Evolutionary conservation across 2,329 filamentous ascomycete genomes (phyloP), one percentile per base, ranked within the genome.

Genomic region (Ophiostoma perfectum): DNA sequence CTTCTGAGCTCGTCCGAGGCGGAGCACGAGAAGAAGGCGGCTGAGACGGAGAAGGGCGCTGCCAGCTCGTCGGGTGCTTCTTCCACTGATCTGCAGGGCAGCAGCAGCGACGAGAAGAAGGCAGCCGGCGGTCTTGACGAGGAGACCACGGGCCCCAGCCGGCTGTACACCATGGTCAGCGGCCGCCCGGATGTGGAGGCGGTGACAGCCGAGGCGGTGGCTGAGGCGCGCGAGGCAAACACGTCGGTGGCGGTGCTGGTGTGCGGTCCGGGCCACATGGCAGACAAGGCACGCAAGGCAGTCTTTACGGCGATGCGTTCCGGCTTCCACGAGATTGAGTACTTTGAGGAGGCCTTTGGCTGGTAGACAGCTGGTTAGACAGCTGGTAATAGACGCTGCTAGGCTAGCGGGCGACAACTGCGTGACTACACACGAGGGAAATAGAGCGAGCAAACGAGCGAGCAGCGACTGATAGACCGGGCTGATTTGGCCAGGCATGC

Each of bases 331-430:
- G 63, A 64, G 41, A 64, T 64, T 38, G 63, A 64, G 66, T 71
- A 70, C 64, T 73, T 73, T 70, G 72, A 72, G 67, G 72, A 73
- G 67, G 63, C 45, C 2, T 73, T 72, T 65, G 72, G 68, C 7
- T 73, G 71, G 70, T 73, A 70, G 39, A 63, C 14, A 11, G 38
- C 6, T 7, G 6, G 5, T 44, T 44, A 44, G 42, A 12, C 42
- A 8, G 45, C 14, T 47, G 27, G 45, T 52, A n/a, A n/a, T 4
- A 52, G 16, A 52, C 27, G 27, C 27, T 27, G 27, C 27, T 27
- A 27, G 27, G 27, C 27, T 27, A 27, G 27, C 27, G 27, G 47
- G 45, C 45, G 45, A 16, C 12, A 5, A 16, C 45, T 11, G 5
- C 12, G 5, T 47, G 45, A 47, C 16, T 47, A 47, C 45, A 14